Base-by-base conservation (phyloP, 306 rosid genomes). In the Prosopis cineraria region DNA sequence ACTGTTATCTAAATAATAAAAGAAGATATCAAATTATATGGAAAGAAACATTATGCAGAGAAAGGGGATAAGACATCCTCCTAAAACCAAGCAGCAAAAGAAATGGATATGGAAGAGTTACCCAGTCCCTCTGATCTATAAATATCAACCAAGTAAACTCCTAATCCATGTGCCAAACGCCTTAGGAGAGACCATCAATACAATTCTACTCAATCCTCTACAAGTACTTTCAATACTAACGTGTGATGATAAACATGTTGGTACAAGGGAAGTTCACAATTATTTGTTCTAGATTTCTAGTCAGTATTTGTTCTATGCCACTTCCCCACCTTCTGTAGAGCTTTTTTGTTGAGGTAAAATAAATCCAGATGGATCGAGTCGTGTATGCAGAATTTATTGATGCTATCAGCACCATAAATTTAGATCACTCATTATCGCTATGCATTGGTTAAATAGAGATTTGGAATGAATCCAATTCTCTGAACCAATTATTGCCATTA, bases 181-280 rank as follows among this genome's bases (percentile, higher is more conserved):
- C 43, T 37, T 6, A 62, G 33, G 43, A 33, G 68, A 62, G 43
- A 43, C 25, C 43, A 62, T 17, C 33, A 16, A 62, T 16, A 7
- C 68, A 62, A 31, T 24, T 62, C 8, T 33, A 17, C 19, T 33
- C 14, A 17, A 30, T 31, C 14, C 25, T 31, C 43, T 20, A 27
- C 75, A 76, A 66, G 60, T 39, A 76, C 37, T 76, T 48, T 52
- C 73, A 76, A 75, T 37, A 25, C 45, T 69, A 43, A 10, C 44
- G 69, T 25, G 6, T 69, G 39, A 10, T 53, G 69, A 40, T 7
- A 58, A 59, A 24, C 67, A 20, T 72, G 45, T 60, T 63, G 24
- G 30, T 53, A 74, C 22, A 74, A 43, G 50, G 71, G 53, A 48
- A 69, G 58, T 65, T 37, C 75, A 33, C 50, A 60, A 12, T 20